Evolutionary conservation across 257 asterid genomes (phyloP).

Genomic region (Anisodus tanguticus): DNA sequence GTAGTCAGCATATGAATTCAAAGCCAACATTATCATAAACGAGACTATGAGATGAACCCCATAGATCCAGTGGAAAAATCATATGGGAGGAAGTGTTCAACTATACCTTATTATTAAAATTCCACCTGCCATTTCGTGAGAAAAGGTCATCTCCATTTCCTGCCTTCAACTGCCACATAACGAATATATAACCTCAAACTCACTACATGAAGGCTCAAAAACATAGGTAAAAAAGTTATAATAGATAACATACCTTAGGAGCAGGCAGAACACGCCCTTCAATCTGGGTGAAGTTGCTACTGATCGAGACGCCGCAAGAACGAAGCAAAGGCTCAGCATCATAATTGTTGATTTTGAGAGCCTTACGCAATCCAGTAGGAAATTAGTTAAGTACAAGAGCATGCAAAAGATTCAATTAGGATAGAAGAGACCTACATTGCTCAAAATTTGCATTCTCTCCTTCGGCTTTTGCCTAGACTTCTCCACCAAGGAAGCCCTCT

Average conservation of each 20-base stretch:
- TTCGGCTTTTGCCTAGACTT: conserved; percentile 92
- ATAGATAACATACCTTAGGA: conserved; percentile 60
- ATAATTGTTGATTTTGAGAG: conserved; percentile 75
- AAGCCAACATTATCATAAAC: conserved; percentile 16
- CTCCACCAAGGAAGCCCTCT: conserved; percentile 81
- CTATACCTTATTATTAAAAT: conserved; percentile 75
- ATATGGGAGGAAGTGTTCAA: background rate
- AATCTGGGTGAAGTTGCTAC: conserved; percentile 65
- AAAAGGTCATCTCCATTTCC: conserved; percentile 83
- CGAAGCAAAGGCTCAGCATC: conserved; percentile 82
- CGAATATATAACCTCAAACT: background rate
- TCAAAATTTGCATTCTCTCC: conserved; percentile 75
- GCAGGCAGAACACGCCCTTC: conserved; percentile 86
- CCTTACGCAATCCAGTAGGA: conserved; percentile 51
- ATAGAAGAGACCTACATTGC: conserved; percentile 51
- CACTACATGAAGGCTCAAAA: background rate
- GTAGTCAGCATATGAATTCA: background rate
- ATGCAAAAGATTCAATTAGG: background rate
- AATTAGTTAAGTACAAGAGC: conserved; percentile 20
- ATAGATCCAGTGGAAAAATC: background rate
- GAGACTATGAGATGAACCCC: conserved; percentile 21
- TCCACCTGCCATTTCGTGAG: conserved; percentile 89
- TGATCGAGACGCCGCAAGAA: conserved; percentile 74
- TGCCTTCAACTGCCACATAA: conserved; percentile 67
- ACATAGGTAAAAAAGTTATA: background rate